Evolutionary conservation across 2,329 filamentous ascomycete genomes (phyloP).

Genomic region (Cytospora piceae): DNA sequence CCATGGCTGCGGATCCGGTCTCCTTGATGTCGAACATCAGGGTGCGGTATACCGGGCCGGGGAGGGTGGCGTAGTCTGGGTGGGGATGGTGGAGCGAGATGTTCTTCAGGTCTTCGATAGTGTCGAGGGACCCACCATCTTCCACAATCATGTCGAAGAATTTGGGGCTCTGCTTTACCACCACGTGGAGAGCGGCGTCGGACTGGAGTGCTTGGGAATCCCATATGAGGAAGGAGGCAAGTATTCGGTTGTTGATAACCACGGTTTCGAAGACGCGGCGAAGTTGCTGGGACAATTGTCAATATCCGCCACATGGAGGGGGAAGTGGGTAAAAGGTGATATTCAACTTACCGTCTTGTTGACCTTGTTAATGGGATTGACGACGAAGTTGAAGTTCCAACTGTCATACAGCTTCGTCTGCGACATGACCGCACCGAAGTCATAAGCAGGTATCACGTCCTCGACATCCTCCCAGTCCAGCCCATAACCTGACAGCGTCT

Average conservation of each 20-base stretch:
- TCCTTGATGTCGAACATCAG: constrained; percentile 23
- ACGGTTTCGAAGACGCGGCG: constrained; percentile 23
- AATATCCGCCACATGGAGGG: neutral
- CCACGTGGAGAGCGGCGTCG: constrained; percentile 22
- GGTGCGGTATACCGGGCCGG: constrained; percentile 20
- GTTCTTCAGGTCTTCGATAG: constrained; percentile 11
- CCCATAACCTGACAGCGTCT: constrained; percentile 14
- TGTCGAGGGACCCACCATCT: constrained; percentile 14
- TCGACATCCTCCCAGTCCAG: constrained; percentile 27
- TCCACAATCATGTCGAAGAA: constrained; percentile 23
- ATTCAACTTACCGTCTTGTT: constrained; percentile 9
- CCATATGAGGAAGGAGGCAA: constrained; percentile 27
- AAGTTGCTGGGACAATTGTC: constrained; percentile 10
- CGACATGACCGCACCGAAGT: constrained; percentile 20
- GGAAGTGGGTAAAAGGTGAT: neutral
- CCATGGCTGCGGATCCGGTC: constrained; percentile 15
- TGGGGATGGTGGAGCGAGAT: constrained; percentile 14
- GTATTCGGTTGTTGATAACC: constrained; percentile 23
- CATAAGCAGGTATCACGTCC: constrained; percentile 24
- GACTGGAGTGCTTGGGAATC: constrained; percentile 5
- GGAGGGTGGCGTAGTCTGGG: constrained; percentile 19
- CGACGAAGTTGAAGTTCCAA: constrained; percentile 22
- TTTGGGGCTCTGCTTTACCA: constrained; percentile 17
- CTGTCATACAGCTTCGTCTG: constrained; percentile 23
- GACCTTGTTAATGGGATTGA: constrained; percentile 8